A percentile compares a stretch with the other conserved stretches of the same genome.
Conservation (phyloP, 257 asterid species). For the Parsonsia alboflavescens region DNA sequence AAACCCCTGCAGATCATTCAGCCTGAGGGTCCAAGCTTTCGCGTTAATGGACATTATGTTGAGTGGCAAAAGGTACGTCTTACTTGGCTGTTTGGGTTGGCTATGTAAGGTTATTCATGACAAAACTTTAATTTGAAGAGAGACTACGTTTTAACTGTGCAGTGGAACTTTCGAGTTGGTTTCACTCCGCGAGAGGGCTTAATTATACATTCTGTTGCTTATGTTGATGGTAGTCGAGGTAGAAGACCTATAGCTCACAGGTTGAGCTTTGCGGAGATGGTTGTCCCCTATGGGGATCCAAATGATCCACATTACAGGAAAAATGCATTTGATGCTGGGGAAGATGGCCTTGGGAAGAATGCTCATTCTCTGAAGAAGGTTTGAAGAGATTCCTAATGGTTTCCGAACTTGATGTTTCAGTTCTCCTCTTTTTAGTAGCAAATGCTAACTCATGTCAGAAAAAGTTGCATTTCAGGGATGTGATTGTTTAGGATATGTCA, state of each 20-base stretch:
- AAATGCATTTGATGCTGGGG: constrained; percentile 99
- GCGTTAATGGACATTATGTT: constrained; percentile 67
- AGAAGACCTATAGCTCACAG: constrained; percentile 95
- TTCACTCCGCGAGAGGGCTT: constrained; percentile 97
- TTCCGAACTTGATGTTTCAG: not conserved
- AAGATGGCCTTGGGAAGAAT: constrained; percentile 96
- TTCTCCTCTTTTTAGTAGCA: constrained; percentile 7
- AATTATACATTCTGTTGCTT: constrained; percentile 95
- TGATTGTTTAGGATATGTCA: constrained; percentile 85
- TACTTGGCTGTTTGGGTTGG: constrained; percentile 8
- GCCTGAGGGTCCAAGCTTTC: constrained; percentile 98
- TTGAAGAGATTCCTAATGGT: not conserved
- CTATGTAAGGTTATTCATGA: constrained; percentile 3
- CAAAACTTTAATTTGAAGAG: constrained; percentile 5
- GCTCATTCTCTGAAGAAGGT: constrained; percentile 98
- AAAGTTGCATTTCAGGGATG: constrained; percentile 60
- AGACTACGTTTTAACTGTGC: constrained; percentile 23
- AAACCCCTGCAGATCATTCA: constrained; percentile 82
- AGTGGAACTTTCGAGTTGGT: constrained; percentile 98
- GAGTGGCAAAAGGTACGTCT: constrained; percentile 92
- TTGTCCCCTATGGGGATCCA: constrained; percentile 98
- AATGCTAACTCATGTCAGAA: constrained; percentile 12
- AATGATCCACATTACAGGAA: constrained; percentile 96
- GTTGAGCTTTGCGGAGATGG: constrained; percentile 99
- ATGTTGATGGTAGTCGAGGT: constrained; percentile 93